These are phyloP conservation scores for Pestalotiopsis sp. DNA, from an alignment of 2,329 filamentous ascomycete genomes.

Conservation along the genomic window DNA sequence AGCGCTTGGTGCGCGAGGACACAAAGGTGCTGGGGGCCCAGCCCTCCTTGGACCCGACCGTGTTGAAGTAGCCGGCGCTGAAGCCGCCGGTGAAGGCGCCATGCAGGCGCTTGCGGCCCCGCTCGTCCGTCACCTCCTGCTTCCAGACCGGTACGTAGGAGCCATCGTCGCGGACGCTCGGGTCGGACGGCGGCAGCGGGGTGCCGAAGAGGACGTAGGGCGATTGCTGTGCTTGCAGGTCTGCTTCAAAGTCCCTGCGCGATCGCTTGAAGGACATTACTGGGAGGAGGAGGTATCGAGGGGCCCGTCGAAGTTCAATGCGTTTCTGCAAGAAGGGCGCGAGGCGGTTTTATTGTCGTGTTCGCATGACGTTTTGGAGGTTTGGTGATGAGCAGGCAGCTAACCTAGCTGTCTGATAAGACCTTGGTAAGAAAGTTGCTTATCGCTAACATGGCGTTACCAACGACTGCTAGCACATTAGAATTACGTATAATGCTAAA, in stretches of 20 bases:
- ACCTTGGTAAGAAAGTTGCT: background rate
- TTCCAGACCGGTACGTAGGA: conserved; percentile 97
- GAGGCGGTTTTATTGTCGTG: background rate
- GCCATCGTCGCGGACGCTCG: conserved; percentile 81
- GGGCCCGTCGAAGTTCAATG: background rate
- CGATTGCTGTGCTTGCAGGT: conserved; percentile 66
- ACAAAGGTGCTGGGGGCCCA: conserved; percentile 93
- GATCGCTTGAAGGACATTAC: conserved; percentile 82
- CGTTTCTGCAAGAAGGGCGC: background rate
- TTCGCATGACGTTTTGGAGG: background rate
- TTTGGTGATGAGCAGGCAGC: background rate
- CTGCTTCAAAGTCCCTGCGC: conserved; percentile 76
- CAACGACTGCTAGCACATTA: background rate
- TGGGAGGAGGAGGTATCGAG: background rate
- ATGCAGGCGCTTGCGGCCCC: conserved; percentile 86
- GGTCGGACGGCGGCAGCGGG: conserved; percentile 76
- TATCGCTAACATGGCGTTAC: background rate
- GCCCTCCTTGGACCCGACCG: conserved; percentile 96
- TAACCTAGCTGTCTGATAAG: background rate
- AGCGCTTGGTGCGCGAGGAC: conserved; percentile 79
- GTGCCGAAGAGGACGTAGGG: conserved; percentile 84
- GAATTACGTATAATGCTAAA: background rate
- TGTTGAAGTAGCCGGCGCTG: conserved; percentile 98
- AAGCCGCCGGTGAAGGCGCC: conserved; percentile 96
- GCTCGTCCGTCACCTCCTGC: conserved; percentile 94